Conservation (phyloP, 2,329 filamentous ascomycete species). For the Talaromyces sp. region DNA sequence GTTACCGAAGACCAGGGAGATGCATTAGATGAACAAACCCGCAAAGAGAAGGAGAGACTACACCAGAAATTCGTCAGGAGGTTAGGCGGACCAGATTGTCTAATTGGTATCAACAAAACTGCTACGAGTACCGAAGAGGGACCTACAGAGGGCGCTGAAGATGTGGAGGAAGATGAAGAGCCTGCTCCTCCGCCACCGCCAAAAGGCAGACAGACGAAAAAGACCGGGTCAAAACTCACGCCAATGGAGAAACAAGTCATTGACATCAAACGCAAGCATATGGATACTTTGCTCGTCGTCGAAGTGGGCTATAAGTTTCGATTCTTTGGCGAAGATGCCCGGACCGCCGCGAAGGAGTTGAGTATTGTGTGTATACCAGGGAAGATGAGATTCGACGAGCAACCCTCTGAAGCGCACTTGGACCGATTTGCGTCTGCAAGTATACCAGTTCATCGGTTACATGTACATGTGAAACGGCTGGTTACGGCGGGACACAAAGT, state of each 20-base stretch:
- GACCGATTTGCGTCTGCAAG: constrained; percentile 92
- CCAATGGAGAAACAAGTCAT: constrained; percentile 92
- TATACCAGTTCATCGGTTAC: constrained; percentile 85
- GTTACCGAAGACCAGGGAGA: constrained; percentile 32
- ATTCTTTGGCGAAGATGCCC: constrained; percentile 94
- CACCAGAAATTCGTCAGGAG: constrained; percentile 87
- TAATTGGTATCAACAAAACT: constrained; percentile 63
- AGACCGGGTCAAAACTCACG: constrained; percentile 78
- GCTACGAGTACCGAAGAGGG: constrained; percentile 54
- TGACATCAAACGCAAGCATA: constrained; percentile 86
- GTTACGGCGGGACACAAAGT: constrained; percentile 94
- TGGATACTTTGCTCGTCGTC: constrained; percentile 85
- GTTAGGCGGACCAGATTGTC: constrained; percentile 78
- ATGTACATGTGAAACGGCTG: constrained; percentile 90
- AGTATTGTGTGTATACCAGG: constrained; percentile 96
- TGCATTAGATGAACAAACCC: constrained; percentile 51
- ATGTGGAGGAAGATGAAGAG: constrained; percentile 56
- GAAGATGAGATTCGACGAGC: constrained; percentile 90
- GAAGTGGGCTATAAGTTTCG: constrained; percentile 98
- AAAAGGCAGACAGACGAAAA: constrained; percentile 60
- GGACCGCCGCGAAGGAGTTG: constrained; percentile 81
- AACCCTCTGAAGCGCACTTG: constrained; percentile 86
- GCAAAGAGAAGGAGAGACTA: constrained; percentile 64
- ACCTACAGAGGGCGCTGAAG: constrained; percentile 54
- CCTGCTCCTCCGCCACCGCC: constrained; percentile 38